Base-by-base conservation (phyloP, 192 early-diverging fungal species). In the Martensiomyces pterosporus region DNA sequence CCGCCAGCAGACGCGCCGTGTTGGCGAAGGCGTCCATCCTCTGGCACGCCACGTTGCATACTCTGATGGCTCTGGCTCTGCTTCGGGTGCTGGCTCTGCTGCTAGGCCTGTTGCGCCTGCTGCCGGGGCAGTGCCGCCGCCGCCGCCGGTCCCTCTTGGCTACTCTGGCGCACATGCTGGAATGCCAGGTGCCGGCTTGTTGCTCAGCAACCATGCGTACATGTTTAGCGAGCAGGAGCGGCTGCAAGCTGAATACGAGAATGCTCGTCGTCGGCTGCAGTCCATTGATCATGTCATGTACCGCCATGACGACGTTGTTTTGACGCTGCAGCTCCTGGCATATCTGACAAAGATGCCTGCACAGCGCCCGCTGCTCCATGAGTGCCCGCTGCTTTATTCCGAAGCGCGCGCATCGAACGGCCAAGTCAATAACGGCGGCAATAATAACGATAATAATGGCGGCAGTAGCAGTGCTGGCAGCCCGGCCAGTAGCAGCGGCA, bases 271-370 rank as follows among this genome's bases (percentile, higher is more conserved):
- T 12, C 60, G 58, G 14, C 42, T 66, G 52, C 51, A 72, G 42
- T 39, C 62, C 15, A 56, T 73, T 34, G 54, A 56, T 15, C 73
- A 85, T 46, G 71, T 84, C 39, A 76, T 92, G 48, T 83, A 82
- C 49, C 85, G 85, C 48, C 81, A 84, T 44, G 87, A 92, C 49
- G 88, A 95, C 40, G 83, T 92, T 23, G 65, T 90, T 23, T 77
- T 90, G 33, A 82, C 89, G 3, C 73, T 89, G 46, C 92, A 93
- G 67, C 73, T 97, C 12, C 77, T 93, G 9, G 90, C 89, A 24
- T 91, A 91, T 50, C 81, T 97, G 9, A 87, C 84, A 42, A 97
- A 97, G 63, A 93, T 92, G 61, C 85, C 88, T 18, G 78, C 85
- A 6, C 76, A 92, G 47, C 84, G 94, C n/a, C 77, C 57, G 44